Evolutionary conservation across 495 filamentous ascomycete species (phyloP).

Genomic region (Penicillium coprophilum): DNA sequence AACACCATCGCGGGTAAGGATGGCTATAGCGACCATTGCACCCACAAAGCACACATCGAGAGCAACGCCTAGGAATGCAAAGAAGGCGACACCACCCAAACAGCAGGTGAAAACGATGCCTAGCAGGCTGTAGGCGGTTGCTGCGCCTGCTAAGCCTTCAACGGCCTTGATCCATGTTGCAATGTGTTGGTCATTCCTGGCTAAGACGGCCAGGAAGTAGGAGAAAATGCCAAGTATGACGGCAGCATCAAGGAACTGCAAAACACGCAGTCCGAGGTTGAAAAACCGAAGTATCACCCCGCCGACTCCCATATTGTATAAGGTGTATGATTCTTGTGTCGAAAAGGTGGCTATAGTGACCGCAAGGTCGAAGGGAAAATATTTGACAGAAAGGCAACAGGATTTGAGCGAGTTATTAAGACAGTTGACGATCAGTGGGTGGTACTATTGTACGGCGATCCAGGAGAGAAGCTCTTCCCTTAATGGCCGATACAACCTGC

Average conservation of each 20-base stretch:
- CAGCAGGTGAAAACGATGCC: conserved; percentile 74
- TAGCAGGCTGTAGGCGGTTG: conserved; percentile 67
- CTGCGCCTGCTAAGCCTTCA: conserved; percentile 75
- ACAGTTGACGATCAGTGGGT: conserved; percentile 34
- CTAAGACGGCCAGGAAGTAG: conserved; percentile 53
- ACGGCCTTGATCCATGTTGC: conserved; percentile 69
- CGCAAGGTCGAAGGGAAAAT: conserved; percentile 1
- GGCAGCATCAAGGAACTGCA: conserved; percentile 70
- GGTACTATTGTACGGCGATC: conserved; percentile 13
- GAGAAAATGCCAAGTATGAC: conserved; percentile 80
- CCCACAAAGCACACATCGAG: conserved; percentile 80
- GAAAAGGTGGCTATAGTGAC: background rate
- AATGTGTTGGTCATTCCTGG: conserved; percentile 58
- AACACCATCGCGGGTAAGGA: conserved; percentile 66
- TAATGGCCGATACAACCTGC: conserved; percentile 16
- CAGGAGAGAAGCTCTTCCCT: conserved; percentile 4
- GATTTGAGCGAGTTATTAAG: no score
- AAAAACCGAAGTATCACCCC: conserved; percentile 62
- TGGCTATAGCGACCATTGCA: conserved; percentile 73
- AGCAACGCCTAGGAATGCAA: conserved; percentile 69
- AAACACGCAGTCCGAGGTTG: conserved; percentile 60
- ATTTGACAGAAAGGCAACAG: conserved; percentile 13
- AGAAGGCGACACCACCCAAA: conserved; percentile 72
- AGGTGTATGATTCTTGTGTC: background rate
- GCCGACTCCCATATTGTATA: conserved; percentile 42